Base-by-base conservation (phyloP, 1,139 yeast species). In the Saccharomycopsis phalli region DNA sequence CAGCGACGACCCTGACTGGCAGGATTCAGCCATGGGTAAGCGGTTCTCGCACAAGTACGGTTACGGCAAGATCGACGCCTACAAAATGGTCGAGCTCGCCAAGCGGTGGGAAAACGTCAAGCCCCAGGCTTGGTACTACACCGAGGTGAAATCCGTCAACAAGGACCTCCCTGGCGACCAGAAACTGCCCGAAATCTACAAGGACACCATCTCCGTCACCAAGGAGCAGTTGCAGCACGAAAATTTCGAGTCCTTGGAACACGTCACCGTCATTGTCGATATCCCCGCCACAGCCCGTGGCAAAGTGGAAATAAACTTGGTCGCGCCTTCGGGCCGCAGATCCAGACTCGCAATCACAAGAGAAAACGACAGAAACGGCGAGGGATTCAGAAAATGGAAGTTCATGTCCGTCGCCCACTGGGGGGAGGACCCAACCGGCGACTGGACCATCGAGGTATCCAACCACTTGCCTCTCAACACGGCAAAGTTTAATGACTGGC, bases 341-440 rank as follows among this genome's bases (percentile, higher is more conserved):
- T 84, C 95, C 29, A 72, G 77, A 37, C 66, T 93, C 48, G 95
- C 94, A 1, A 74, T 79, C n/a, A 69, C 69, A 31, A 72, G 99
- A 51, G 60, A 60, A 4, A 51, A 60, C 17, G 99, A 93, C 58
- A 50, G 47, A 3, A 66, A 76, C 4, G 51, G 53, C 2, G 64
- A 57, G 1, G 95, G 96, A 0, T 81, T 84, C 50, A 53, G 56
- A 7, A 68, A 81, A 49, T 93, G 99, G 99, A 82, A 87, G 1
- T 91, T 91, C 55, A 86, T 88, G 87, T 74, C 93, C n/a, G 97
- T 93, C 18, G 97, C 95, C 2, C 97, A 91, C 58, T 91, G 98
- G 97, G 96, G 95, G 27, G 96, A 87, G 56, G 48, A 59, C 1
- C 93, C 93, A 2, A 60, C 61, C 25, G 99, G 99, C 8, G 76